Evolutionary conservation across 1,284 basidiomycete genomes (phyloP).

Genomic region (Heterobasidion parviporum): DNA sequence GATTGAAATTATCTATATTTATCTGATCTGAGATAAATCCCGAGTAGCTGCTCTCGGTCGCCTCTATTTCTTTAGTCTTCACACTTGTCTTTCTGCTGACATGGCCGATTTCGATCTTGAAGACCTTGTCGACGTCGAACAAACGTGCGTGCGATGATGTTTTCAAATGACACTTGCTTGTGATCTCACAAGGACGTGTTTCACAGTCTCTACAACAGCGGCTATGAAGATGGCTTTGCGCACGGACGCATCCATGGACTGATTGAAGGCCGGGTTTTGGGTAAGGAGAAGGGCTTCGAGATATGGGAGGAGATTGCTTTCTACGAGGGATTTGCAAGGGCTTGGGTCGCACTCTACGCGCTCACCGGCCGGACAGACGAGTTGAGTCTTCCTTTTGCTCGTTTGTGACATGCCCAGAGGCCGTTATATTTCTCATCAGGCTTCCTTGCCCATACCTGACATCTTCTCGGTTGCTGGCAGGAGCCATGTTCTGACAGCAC

Average conservation of each 20-base stretch:
- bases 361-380: constrained; percentile 20
- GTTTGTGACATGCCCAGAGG: neutral
- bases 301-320: constrained; percentile 96
- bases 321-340: constrained; percentile 76
- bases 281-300: constrained; percentile 87
- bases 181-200: neutral
- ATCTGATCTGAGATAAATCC: too few relatives aligned
- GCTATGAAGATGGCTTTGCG: constrained; percentile 69
- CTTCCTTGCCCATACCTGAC: neutral
- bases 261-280: constrained; percentile 88
- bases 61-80: neutral
- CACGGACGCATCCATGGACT: constrained; percentile 88
- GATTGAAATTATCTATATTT: too few relatives aligned
- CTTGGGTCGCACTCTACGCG: constrained; percentile 52
- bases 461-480: neutral
- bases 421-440: neutral
- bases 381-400: neutral
- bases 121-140: constrained; percentile 60
- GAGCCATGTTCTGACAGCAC: too few relatives aligned
- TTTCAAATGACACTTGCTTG: neutral
- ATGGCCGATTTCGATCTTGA: constrained; percentile 44
- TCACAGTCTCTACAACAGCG: constrained; percentile 71
- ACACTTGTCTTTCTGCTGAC: too few relatives aligned
- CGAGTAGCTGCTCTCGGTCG: neutral
- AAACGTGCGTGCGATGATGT: constrained; percentile 39